Base-by-base conservation (phyloP, 2,329 filamentous ascomycete genomes). In the Sphaerulina vaccinii region DNA sequence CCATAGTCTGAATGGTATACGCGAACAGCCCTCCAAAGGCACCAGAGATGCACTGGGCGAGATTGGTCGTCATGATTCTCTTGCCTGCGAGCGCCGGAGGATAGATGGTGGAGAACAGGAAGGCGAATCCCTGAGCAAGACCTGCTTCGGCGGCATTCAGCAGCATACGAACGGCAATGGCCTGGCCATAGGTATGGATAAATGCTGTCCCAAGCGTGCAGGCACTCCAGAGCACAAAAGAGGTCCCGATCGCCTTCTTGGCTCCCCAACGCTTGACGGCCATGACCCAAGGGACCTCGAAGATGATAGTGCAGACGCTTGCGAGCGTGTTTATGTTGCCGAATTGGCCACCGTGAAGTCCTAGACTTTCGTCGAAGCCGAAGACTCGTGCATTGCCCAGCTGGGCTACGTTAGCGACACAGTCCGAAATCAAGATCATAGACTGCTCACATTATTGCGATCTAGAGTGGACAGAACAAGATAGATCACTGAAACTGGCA, bases 41-140 rank as follows among this genome's bases (percentile, higher is more conserved):
- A 23, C 63, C 55, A 46, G 57, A 59, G 38, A 61, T 54, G 27
- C 59, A 52, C 18, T 64, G 46, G n/a, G 55, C 58, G 10, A 56
- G 51, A 33, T 65, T 63, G n/a, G 62, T 59, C 9, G 58, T 57
- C 22, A 59, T 62, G 33, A 65, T 62, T 22, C 65, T 61, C 49
- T 67, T 67, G n/a, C 50, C 62, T 15, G 56, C 54, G 4, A 49
- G 23, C 22, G 58, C 49, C 18, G 58, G 56, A 5, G 58, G 52
- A 40, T 62, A 68, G 46, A 67, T 66, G 3, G 65, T 68, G 5
- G 62, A 61, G 47, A 68, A 60, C 8, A 67, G 49, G 27, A 58
- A 67, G 8, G 63, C 57, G 18, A 68, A 61, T 5, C 52, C 56
- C 2, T 60, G 66, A 6, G 59, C 56, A 15, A 69, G 42, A n/a